These are phyloP conservation scores for Ballota nigra DNA, from an alignment of 257 asterid species.

Conservation along the genomic window DNA sequence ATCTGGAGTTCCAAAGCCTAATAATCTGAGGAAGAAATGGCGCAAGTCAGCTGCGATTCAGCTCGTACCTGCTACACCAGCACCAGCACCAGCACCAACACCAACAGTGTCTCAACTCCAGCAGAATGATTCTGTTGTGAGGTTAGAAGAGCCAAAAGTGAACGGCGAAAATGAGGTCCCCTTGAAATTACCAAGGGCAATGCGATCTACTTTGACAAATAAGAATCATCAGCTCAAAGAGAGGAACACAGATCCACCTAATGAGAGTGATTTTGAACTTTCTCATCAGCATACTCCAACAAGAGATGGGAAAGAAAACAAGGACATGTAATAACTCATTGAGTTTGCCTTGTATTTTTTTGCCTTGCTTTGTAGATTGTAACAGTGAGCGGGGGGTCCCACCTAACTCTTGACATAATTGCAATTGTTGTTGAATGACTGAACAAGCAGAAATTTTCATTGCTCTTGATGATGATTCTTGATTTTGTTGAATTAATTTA, in stretches of 20 bases:
- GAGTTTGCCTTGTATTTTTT: neutral
- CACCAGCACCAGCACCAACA: constrained; percentile 28
- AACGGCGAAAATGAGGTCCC: constrained; percentile 45
- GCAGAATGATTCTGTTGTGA: constrained; percentile 20
- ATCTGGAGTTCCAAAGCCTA: constrained; percentile 59
- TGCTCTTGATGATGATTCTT: neutral
- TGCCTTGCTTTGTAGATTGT: too few relatives aligned
- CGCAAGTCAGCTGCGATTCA: constrained; percentile 64
- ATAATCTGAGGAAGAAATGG: constrained; percentile 66
- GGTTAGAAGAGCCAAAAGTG: constrained; percentile 40
- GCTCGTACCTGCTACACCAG: constrained; percentile 59
- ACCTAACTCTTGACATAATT: neutral
- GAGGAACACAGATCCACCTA: constrained; percentile 50
- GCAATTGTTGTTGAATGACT: neutral
- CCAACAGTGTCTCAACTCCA: constrained; percentile 34
- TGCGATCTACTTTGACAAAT: constrained; percentile 48
- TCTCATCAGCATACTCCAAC: constrained; percentile 37
- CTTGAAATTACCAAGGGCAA: constrained; percentile 70
- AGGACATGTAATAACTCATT: constrained; percentile 23
- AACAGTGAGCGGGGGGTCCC: too few relatives aligned
- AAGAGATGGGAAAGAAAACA: constrained; percentile 63
- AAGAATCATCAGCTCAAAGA: constrained; percentile 59
- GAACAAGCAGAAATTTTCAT: neutral
- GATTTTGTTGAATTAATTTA: neutral
- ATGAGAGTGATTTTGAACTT: constrained; percentile 37